Conservation (phyloP, 768 basidiomycete species). For the Dentipellis fragilis region DNA sequence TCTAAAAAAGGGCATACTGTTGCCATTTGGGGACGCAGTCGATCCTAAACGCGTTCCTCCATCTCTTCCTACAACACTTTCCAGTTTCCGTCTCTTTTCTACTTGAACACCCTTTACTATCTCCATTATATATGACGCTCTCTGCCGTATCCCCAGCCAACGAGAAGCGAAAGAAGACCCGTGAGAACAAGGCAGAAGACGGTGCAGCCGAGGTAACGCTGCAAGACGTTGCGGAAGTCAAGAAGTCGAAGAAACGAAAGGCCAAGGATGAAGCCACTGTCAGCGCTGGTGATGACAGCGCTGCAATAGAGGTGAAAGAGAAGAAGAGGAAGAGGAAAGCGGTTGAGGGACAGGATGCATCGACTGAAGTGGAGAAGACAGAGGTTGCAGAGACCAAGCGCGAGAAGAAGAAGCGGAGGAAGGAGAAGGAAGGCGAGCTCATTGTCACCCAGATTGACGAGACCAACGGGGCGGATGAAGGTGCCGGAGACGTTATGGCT, state of each 20-base stretch:
- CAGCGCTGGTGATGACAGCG: not conserved
- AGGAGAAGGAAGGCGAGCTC: not conserved
- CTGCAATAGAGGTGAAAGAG: not conserved
- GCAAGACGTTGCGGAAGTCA: not conserved
- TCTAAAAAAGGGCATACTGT: too few relatives aligned
- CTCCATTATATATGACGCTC: too few relatives aligned
- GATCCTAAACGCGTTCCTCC: too few relatives aligned
- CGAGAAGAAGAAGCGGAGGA: constrained; percentile 5
- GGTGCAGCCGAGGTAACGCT: not conserved
- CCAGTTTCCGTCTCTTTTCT: too few relatives aligned
- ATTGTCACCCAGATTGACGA: not conserved
- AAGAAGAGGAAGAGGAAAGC: constrained; percentile 13
- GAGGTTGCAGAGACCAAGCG: constrained; percentile 3
- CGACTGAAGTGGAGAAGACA: not conserved
- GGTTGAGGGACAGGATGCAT: not conserved
- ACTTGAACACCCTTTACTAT: too few relatives aligned
- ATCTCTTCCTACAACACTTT: too few relatives aligned
- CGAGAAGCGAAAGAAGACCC: too few relatives aligned
- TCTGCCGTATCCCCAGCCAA: too few relatives aligned
- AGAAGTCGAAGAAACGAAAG: constrained; percentile 1
- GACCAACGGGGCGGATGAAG: not conserved
- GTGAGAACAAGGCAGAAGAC: not conserved
- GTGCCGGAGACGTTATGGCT: not conserved
- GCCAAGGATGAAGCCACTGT: not conserved
- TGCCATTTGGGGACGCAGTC: too few relatives aligned